Conservation (phyloP, 345 rosid species). For the Salix exigua region DNA sequence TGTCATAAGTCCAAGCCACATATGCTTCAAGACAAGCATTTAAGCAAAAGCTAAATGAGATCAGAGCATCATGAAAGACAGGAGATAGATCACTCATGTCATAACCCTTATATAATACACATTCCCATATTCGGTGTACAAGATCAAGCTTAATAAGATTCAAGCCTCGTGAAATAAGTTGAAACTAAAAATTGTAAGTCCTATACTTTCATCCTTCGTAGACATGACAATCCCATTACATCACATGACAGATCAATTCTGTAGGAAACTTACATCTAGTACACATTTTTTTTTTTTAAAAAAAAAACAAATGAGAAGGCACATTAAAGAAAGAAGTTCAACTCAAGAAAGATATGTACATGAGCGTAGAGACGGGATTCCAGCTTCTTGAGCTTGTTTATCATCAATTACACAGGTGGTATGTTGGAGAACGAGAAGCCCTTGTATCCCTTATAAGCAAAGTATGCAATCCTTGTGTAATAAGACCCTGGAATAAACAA, state of each 20-base stretch:
- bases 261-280: not conserved
- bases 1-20: too few relatives aligned
- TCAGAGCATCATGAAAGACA: not conserved
- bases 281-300: not conserved
- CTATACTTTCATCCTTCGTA: not conserved
- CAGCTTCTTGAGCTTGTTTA: not conserved
- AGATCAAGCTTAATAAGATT: not conserved
- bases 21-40: too few relatives aligned
- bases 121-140: too few relatives aligned
- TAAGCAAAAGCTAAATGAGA: not conserved
- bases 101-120: not conserved
- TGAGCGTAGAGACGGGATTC: not conserved
- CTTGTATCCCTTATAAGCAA: constrained; percentile 92
- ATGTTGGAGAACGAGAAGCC: constrained; percentile 95
- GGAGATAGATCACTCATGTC: not conserved
- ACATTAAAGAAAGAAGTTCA: not conserved
- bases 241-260: not conserved
- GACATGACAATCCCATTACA: not conserved
- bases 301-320: not conserved
- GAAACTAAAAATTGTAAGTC: not conserved
- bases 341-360: constrained; percentile 11
- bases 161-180: not conserved
- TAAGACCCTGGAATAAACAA: constrained; percentile 92
- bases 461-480: constrained; percentile 86
- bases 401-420: constrained; percentile 55